Evolutionary conservation across 495 filamentous ascomycete genomes (phyloP).

Genomic region (Penicillium taxi): DNA sequence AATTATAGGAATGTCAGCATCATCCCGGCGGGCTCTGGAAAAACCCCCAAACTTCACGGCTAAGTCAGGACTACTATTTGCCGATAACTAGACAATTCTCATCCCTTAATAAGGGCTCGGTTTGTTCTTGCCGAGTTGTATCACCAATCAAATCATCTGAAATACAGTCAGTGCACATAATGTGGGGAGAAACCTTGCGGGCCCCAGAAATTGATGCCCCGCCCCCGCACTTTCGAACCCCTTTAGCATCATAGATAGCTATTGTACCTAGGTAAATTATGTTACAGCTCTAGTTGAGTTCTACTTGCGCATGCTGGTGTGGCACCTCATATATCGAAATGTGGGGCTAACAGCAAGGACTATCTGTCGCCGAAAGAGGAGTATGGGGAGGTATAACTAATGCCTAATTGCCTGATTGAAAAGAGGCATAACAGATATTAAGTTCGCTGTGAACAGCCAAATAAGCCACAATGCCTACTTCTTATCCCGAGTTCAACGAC

Average conservation of each 20-base stretch:
- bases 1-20: background rate
- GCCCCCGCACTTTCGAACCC: constrained; percentile 8
- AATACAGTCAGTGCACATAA: background rate
- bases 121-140: background rate
- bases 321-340: too few relatives aligned
- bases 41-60: constrained; percentile 5
- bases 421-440: too few relatives aligned
- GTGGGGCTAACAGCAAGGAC: too few relatives aligned
- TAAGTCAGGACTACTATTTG: constrained; percentile 2
- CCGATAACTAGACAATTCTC: constrained; percentile 2
- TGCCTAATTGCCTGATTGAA: too few relatives aligned
- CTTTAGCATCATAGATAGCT: too few relatives aligned
- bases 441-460: too few relatives aligned
- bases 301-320: too few relatives aligned
- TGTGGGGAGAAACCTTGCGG: constrained; percentile 12
- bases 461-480: constrained; percentile 5
- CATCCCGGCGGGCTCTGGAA: constrained; percentile 1
- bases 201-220: constrained; percentile 7
- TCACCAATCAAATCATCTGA: constrained; percentile 6
- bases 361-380: too few relatives aligned
- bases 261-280: too few relatives aligned
- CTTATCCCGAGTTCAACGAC: constrained; percentile 36
- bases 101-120: constrained; percentile 7
- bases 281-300: too few relatives aligned
- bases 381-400: too few relatives aligned